Percentiles rank a stretch among this genome's conserved stretches.
Evolutionary conservation across 768 basidiomycete genomes (phyloP).

Genomic region (Tulasnella sp.): DNA sequence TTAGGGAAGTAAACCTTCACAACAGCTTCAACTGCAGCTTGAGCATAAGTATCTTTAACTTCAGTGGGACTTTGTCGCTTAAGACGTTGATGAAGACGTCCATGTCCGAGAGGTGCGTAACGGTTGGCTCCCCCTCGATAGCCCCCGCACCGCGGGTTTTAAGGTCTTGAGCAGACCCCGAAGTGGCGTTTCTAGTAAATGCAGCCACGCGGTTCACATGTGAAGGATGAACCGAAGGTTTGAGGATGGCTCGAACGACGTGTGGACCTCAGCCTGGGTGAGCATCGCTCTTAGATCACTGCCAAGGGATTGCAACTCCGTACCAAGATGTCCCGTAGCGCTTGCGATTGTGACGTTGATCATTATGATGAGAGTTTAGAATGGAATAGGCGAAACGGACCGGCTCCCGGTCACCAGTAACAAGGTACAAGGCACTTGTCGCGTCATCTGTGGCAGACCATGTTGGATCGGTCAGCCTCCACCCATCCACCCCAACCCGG

Average conservation of each 20-base stretch:
- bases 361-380: too few species aligned
- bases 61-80: not conserved
- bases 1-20: conserved; percentile 27
- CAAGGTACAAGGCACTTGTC: not conserved
- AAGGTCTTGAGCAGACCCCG: not conserved
- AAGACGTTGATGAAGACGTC: conserved; percentile 16
- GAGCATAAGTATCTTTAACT: not conserved
- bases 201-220: not conserved
- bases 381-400: too few species aligned
- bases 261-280: not conserved
- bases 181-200: not conserved
- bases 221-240: not conserved
- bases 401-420: too few species aligned
- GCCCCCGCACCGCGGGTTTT: not conserved
- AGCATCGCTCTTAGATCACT: not conserved
- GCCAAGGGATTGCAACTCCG: not conserved
- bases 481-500: not conserved
- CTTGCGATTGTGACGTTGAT: not conserved
- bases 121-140: not conserved
- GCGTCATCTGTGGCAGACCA: not conserved
- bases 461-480: not conserved
- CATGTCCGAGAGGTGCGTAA: not conserved
- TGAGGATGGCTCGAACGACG: conserved; percentile 17
- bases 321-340: conserved; percentile 9
- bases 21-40: not conserved